Base-by-base conservation (phyloP, 768 basidiomycete genomes). In the Podaxis sp. region DNA sequence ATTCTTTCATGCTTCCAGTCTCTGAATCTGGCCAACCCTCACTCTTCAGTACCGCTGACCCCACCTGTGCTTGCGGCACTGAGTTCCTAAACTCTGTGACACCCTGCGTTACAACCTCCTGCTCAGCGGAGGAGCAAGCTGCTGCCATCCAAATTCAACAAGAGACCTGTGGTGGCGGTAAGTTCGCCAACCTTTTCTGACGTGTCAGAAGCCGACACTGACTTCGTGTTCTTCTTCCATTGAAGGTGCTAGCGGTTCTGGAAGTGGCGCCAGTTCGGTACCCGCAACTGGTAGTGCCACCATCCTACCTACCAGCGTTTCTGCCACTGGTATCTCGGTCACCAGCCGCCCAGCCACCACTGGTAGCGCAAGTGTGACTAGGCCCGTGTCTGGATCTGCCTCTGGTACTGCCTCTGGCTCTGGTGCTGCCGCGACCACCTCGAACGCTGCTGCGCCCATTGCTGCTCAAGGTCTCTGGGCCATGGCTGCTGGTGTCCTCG, bases 401-500 rank as follows among this genome's bases (percentile, higher is more conserved):
- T 17, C 46, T 36, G 22, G 10, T 28, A 48, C 30, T 20, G 7
- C 58, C 11, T 7, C 57, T 20, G 46, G 44, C 40, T n/a, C 28
- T 13, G 54, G 11, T 26, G 3, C 61, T 49, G n/a, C 61, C 2
- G 13, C 28, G 0, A 38, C 6, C 20, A 24, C 44, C 1, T 20
- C 59, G 15, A 53, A 37, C 17, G 61, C 54, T 24, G 61, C 54
- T 49, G 33, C 20, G 17, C 30, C 53, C 10, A 30, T 49, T 15
- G 53, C 17, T 13, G 33, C 46, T 37, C 53, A 62, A 37, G 54
- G 61, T 49, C 13, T 56, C 3, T 62, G 61, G 61, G 61, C 46
- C 28, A 46, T 62, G 61, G 53, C 53, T n/a, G 61, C 61, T 50
- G 46, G 61, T 38, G 7, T 56, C 7, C 2, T 62, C 8, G 61